phyloP scores from a whole-genome alignment of 1,284 basidiomycete genomes.

The Naganishia cerealis region DNA sequence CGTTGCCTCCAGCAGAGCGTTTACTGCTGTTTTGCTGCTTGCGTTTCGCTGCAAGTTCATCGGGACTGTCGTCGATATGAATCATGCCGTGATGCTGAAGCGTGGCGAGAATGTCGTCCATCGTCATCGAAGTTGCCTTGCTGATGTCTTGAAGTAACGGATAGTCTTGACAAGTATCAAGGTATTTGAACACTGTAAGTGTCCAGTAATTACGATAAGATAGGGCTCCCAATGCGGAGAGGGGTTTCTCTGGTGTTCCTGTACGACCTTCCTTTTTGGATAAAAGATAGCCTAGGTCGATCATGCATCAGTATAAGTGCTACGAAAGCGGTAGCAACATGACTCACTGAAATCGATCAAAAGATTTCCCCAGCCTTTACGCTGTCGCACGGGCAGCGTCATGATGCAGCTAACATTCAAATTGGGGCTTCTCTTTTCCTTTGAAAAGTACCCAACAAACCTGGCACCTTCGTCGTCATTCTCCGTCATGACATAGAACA shows the following conservation, averaged over 20 bases:
- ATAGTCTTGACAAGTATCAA: slow-evolving; percentile 57
- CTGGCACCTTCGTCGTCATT: slow-evolving; percentile 83
- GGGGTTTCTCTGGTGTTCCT: slow-evolving; percentile 89
- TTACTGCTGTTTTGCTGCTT: slow-evolving; percentile 2
- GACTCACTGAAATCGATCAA: slow-evolving; percentile 93
- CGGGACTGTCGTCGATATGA: slow-evolving; percentile 49
- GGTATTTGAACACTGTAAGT: slow-evolving; percentile 79
- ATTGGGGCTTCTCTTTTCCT: slow-evolving; percentile 94
- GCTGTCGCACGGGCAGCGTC: slow-evolving; percentile 92
- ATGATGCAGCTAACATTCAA: slow-evolving; percentile 99
- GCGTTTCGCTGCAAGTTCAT: slow-evolving; percentile 23
- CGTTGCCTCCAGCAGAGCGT: slow-evolving; percentile 29
- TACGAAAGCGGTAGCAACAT: neutral
- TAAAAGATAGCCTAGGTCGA: slow-evolving; percentile 78
- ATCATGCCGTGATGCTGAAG: slow-evolving; percentile 81
- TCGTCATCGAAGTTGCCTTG: slow-evolving; percentile 80
- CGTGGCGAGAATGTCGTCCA: slow-evolving; percentile 79
- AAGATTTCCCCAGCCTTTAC: slow-evolving; percentile 90
- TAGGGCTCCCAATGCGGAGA: slow-evolving; percentile 82
- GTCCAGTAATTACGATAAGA: slow-evolving; percentile 97
- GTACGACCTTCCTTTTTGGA: slow-evolving; percentile 88
- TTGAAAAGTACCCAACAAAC: slow-evolving; percentile 98
- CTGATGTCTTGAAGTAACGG: slow-evolving; percentile 83
- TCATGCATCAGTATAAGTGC: neutral
- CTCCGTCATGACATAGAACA: slow-evolving; percentile 98